These are phyloP conservation scores for Cercophora sp. DNA, from an alignment of 495 filamentous ascomycete species.

Conservation along the genomic window DNA sequence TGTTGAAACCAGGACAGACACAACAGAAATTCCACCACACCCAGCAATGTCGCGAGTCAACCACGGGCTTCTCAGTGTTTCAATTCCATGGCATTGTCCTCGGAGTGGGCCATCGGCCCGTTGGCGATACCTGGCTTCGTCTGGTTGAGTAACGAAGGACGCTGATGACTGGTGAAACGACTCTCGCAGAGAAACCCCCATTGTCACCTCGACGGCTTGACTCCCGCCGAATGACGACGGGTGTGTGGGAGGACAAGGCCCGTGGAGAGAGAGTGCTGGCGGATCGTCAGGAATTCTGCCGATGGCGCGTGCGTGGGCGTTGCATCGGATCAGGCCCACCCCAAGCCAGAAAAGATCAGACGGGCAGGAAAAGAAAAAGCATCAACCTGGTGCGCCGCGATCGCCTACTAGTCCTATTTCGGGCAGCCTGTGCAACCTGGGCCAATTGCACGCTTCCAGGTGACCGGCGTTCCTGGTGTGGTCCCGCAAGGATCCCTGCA, in stretches of 20 bases:
- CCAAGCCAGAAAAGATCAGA: conserved; percentile 19
- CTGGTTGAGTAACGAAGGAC: too few relatives aligned
- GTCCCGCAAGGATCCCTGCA: conserved; percentile 11
- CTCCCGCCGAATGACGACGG: too few relatives aligned
- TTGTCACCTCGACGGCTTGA: too few relatives aligned
- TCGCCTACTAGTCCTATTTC: conserved; percentile 20
- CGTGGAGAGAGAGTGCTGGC: neutral
- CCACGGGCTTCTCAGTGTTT: neutral
- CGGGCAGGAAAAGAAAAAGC: conserved; percentile 10
- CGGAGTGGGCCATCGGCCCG: too few relatives aligned
- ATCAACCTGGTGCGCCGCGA: conserved; percentile 7
- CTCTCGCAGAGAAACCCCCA: too few relatives aligned
- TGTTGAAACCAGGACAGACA: neutral
- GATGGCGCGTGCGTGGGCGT: conserved; percentile 2
- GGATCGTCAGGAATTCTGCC: conserved; percentile 9
- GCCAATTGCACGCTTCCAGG: conserved; percentile 9
- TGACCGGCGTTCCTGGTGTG: conserved; percentile 13
- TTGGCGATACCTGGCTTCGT: too few relatives aligned
- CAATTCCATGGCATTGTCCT: neutral
- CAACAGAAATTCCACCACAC: neutral
- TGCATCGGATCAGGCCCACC: neutral
- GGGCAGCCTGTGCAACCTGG: neutral
- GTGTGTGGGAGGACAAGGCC: too few relatives aligned
- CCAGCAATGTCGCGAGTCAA: neutral
- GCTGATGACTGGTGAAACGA: too few relatives aligned